Percentiles rank a stretch among this genome's conserved stretches.
phyloP scores from a whole-genome alignment of 179 eudicot genomes.

The Silene noctiflora region DNA sequence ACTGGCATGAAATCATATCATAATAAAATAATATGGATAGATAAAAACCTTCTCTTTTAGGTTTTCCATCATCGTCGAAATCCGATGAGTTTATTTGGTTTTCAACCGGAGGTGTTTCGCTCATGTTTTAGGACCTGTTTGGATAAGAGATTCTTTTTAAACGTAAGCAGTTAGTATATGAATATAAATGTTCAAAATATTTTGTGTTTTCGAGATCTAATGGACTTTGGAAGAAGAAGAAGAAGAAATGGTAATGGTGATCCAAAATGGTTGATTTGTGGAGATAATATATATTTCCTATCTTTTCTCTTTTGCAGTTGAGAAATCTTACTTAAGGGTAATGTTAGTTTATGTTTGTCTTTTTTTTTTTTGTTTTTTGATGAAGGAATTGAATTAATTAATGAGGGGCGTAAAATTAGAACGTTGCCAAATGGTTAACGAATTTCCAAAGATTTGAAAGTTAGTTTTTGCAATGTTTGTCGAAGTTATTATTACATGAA shows the following conservation, averaged over 20 bases:
- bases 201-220: not conserved
- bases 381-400: too few relatives aligned
- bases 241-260: not conserved
- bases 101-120: not conserved
- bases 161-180: not conserved
- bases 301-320: not conserved
- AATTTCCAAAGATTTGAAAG: not conserved
- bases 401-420: not conserved
- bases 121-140: not conserved
- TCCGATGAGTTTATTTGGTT: not conserved
- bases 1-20: not conserved
- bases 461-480: not conserved
- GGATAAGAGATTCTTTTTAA: not conserved
- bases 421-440: not conserved
- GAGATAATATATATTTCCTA: not conserved
- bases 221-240: not conserved
- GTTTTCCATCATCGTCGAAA: constrained; percentile 14
- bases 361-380: too few relatives aligned
- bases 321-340: not conserved
- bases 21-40: not conserved
- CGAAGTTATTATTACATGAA: not conserved
- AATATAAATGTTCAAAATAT: not conserved
- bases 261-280: not conserved
- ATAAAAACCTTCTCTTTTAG: constrained; percentile 8
- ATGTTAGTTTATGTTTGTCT: too few relatives aligned